Evolutionary conservation across 257 asterid species (phyloP), one percentile per base, ranked within the genome.

Genomic region (Lycium ferocissimum): DNA sequence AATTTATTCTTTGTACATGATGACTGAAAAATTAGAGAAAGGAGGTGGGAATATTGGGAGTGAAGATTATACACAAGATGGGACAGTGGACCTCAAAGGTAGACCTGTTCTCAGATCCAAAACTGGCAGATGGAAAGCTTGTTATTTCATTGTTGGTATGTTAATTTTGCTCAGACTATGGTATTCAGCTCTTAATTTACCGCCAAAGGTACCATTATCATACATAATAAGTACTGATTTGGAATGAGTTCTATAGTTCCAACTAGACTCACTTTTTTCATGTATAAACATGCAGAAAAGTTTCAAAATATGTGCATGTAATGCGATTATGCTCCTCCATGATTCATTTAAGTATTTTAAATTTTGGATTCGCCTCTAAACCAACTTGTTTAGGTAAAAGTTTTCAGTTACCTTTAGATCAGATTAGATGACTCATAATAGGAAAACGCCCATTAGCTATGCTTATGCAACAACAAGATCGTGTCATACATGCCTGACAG

Each of bases 101-200:
- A 88, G 90, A 61, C 92, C 94, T 35, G 89, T 92, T 11, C 91
- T 93, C 2, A 80, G 97, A 89, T 90, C 94, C 45, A 87, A 83
- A 33, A 94, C 94, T 9, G 98, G 98, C 3, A 87, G 80, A 89
- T 94, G 98, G 98, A 92, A 85, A 80, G 98, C 95, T 86, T 94
- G 98, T 75, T 93, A 87, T 78, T 94, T 89, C 85, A 89, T 94
- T 63, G 95, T 92, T 78, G 98, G 98, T 93, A 88, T 63, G 84
- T 45, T 17, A 38, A 38, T 69, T 69, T 69, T 69, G 5, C 0
- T 38, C 51, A 37, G 2, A 15, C 45, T 14, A n/a, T 59, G 18
- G 18, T 58, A 59, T 18, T 4, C 13, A 33, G 45, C 45, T 40
- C 45, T 40, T 40, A 40, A 40, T 1, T 40, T 40, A 40, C 5